Evolutionary conservation across 2,329 filamentous ascomycete genomes (phyloP), one percentile per base, ranked within the genome.

Genomic region (Sclerotiophoma versabilis): DNA sequence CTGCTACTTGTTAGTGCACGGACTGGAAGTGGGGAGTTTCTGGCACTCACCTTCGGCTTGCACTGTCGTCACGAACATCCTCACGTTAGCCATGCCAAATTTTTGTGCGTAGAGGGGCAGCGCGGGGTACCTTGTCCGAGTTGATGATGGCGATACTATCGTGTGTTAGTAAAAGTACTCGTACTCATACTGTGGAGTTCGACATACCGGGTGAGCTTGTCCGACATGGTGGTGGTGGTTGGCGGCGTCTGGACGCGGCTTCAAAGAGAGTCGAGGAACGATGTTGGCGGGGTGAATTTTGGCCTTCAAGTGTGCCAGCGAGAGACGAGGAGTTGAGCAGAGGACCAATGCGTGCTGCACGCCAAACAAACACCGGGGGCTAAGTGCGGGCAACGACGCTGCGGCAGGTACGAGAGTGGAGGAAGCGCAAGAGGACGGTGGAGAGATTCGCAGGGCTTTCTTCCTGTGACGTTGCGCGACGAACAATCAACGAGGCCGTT

Each of bases 81-180:
- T 65, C 63, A 60, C 15, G 62, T 74, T 70, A 75, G 71, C 64
- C 55, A 48, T 49, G 48, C 41, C 55, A 57, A 65, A 68, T 67
- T 67, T 74, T 72, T 64, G 62, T 57, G 59, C 32, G 34, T 66
- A 62, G 75, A 73, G 77, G 76, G 76, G 77, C 74, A 77, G 63
- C 59, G 71, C 70, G 68, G 66, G 65, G 72, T 76, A 95, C 92
- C 88, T 99, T 98, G 88, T 99, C 95, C 77, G 86, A 90, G 80
- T 93, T 98, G 83, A 99, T 91, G 82, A 99, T 99, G 73, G 95
- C 95, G 81, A 99, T 93, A 90, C 95, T 73, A 39, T 26, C 15
- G 27, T 15, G 32, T 33, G 58, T 71, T 49, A 72, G 67, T 57
- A n/a, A 43, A 12, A 30, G 33, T 30, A 6, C 8, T 14, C n/a